Percentiles rank a stretch among this genome's conserved stretches.
Conservation (phyloP, 176 grass and related monocot species). For the Aegilops speltoides region DNA sequence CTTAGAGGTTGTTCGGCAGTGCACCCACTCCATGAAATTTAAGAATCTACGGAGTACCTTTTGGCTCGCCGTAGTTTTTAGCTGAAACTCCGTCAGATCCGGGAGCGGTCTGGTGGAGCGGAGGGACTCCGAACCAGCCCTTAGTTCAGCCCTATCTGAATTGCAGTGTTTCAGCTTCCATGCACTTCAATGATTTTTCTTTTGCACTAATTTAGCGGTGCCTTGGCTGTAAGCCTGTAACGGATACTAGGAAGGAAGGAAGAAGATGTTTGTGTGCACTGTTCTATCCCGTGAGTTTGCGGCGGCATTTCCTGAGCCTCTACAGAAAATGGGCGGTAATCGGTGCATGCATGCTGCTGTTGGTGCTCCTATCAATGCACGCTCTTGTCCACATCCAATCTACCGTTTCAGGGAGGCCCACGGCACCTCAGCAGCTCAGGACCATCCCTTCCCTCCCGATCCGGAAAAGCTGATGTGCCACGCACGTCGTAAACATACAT, state of each 20-base stretch:
- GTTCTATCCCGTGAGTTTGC: slow-evolving; percentile 37
- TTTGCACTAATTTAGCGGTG: no score
- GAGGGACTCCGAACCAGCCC: no score
- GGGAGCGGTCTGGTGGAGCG: no score
- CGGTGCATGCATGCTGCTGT: background rate
- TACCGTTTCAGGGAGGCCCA: slow-evolving; percentile 18
- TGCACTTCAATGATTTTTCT: no score
- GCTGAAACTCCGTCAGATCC: no score
- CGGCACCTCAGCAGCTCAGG: background rate
- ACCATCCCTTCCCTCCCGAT: slow-evolving; percentile 35
- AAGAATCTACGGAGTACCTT: no score
- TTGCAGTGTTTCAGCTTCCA: no score
- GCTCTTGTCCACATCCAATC: slow-evolving; percentile 36
- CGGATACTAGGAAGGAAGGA: background rate
- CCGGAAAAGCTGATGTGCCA: slow-evolving; percentile 34
- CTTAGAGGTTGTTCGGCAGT: no score
- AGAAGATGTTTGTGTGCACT: background rate
- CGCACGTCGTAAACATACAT: background rate
- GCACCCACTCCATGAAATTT: no score
- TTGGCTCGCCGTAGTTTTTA: no score
- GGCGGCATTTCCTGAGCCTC: slow-evolving; percentile 21
- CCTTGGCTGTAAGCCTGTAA: background rate
- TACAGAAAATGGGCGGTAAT: background rate
- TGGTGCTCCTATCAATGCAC: slow-evolving; percentile 10
- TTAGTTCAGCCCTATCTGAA: no score